phyloP scores from a whole-genome alignment of 169 alveolate genomes.

The Amoebophrya sp. region DNA sequence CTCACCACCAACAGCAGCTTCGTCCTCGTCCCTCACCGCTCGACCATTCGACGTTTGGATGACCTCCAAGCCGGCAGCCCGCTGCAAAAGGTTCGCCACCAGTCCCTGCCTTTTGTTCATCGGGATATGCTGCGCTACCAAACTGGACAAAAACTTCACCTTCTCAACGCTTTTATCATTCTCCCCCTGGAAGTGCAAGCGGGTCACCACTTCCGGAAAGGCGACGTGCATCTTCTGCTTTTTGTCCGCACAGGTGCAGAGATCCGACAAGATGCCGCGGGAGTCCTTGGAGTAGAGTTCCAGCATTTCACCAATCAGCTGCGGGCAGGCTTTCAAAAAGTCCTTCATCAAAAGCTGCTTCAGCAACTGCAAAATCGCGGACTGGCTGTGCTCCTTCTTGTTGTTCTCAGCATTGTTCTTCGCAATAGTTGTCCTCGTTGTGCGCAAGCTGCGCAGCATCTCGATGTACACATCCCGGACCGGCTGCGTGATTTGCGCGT shows the following conservation, averaged over 20 bases:
- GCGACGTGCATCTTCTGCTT: neutral
- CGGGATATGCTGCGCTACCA: neutral
- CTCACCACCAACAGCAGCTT: no score
- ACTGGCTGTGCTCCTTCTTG: no score
- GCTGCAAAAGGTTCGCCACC: neutral
- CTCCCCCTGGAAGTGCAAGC: no score
- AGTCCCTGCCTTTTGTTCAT: neutral
- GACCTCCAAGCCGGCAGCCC: neutral
- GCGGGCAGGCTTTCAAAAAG: neutral
- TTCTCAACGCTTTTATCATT: no score
- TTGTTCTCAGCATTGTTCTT: neutral
- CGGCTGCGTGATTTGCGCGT: neutral
- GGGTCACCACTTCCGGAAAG: neutral
- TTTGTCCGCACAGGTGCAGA: neutral
- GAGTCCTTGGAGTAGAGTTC: neutral
- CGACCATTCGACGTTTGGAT: no score
- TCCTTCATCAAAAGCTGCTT: neutral
- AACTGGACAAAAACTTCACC: neutral
- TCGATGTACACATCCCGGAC: neutral
- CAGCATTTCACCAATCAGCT: neutral
- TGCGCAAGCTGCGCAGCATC: neutral
- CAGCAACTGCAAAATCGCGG: neutral
- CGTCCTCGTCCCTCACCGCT: no score
- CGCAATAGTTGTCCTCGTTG: no score
- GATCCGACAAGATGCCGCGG: neutral